Evolutionary conservation across 108 stramenopile species (phyloP).

Genomic region (Nitzschia inconspicua): DNA sequence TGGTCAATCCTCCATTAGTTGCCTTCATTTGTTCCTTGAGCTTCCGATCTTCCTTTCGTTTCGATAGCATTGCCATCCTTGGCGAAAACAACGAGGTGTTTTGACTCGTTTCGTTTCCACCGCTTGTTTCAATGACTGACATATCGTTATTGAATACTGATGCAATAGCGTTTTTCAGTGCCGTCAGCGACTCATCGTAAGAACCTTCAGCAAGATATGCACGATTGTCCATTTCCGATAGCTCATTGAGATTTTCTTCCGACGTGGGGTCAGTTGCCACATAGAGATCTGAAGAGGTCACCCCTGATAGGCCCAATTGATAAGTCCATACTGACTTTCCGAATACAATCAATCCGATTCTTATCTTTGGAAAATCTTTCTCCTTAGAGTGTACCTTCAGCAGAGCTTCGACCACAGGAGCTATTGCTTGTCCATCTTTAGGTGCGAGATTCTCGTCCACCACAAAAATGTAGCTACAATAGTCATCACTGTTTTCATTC

Average conservation of each 20-base stretch:
- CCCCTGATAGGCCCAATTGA: conserved; percentile 39
- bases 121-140: not conserved
- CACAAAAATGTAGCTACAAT: conserved; percentile 32
- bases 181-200: conserved; percentile 18
- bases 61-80: conserved; percentile 36
- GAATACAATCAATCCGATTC: conserved; percentile 49
- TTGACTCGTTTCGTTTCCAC: not conserved
- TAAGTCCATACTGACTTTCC: conserved; percentile 41
- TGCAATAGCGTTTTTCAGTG: conserved; percentile 23
- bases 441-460: conserved; percentile 43
- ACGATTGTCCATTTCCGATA: conserved; percentile 18
- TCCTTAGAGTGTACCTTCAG: not conserved
- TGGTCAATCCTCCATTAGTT: not conserved
- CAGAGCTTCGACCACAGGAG: conserved; percentile 23
- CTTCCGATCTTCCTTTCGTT: conserved; percentile 38
- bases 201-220: conserved; percentile 16
- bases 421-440: conserved; percentile 36
- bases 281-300: conserved; percentile 45
- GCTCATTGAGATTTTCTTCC: not conserved
- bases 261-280: too few relatives aligned
- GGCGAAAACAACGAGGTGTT: not conserved
- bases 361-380: not conserved
- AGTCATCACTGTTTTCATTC: conserved; percentile 6
- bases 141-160: conserved; percentile 27
- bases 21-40: conserved; percentile 18